Base-by-base conservation (phyloP, 441 rosid genomes). In the Aleurites moluccanus region DNA sequence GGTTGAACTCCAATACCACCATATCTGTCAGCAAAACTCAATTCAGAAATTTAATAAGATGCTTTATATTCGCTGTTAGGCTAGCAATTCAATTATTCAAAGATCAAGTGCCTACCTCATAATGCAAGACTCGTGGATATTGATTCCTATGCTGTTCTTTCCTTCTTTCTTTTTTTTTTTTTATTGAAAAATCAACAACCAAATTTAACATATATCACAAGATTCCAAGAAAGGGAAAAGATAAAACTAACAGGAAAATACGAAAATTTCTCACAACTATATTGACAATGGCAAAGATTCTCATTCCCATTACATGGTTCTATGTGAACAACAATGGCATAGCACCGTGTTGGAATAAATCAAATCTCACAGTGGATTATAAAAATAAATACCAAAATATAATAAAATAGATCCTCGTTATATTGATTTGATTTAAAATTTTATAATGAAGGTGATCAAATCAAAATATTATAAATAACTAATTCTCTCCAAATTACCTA, bases 301-400 rank as follows among this genome's bases (percentile, higher is more conserved):
- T 74, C 88, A 78, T 67, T 84, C 69, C 90, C 83, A 64, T 47
- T 80, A 72, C 98, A 91, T 7, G 79, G 77, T 70, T 85, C 89
- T 68, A 82, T 60, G 83, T 93, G 98, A 25, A 90, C 93, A 18
- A 91, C 89, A 1, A 86, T 83, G 59, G 93, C 97, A 44, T 85
- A 93, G 97, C 98, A 93, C 98, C 98, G n/a, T n/a, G n/a, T n/a
- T n/a, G n/a, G n/a, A n/a, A n/a, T n/a, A n/a, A n/a, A n/a, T n/a
- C n/a, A n/a, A n/a, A n/a, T n/a, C n/a, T n/a, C n/a, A n/a, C n/a
- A n/a, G n/a, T n/a, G n/a, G n/a, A n/a, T n/a, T n/a, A n/a, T n/a
- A n/a, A n/a, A n/a, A n/a, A n/a, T n/a, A n/a, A n/a, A n/a, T n/a
- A n/a, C n/a, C n/a, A n/a, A n/a, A n/a, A n/a, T n/a, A n/a, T n/a